These are phyloP conservation scores for Colletotrichum lupini DNA, from an alignment of 2,329 filamentous ascomycete species.

Conservation along the genomic window DNA sequence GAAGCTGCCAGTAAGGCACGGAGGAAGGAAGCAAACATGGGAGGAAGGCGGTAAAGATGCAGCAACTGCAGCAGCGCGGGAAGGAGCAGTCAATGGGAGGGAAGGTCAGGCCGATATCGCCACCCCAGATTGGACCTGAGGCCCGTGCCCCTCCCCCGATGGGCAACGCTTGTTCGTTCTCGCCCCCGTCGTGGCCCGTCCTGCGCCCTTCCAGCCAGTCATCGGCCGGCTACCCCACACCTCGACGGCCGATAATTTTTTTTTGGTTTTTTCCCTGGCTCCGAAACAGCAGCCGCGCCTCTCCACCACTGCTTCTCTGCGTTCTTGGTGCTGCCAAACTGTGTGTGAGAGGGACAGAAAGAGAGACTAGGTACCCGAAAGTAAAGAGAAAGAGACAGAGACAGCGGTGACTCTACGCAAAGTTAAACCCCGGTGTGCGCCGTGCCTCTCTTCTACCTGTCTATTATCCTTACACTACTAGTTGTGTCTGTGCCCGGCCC, in stretches of 20 bases:
- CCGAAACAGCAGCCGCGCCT: constrained; percentile 25
- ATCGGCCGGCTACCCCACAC: constrained; percentile 27
- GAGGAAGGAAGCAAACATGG: no score
- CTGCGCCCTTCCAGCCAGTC: neutral
- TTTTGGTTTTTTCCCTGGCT: constrained; percentile 25
- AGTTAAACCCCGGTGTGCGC: neutral
- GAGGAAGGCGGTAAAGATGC: constrained; percentile 1
- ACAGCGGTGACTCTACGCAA: neutral
- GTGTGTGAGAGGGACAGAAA: neutral
- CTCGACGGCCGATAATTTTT: constrained; percentile 32
- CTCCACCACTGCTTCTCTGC: neutral
- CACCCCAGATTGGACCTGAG: constrained; percentile 29
- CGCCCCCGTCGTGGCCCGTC: neutral
- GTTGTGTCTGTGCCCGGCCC: neutral
- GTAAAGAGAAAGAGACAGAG: neutral
- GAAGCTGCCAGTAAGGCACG: neutral
- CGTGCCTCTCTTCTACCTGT: no score
- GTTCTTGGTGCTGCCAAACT: neutral
- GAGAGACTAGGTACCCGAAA: neutral
- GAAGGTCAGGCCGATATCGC: constrained; percentile 30
- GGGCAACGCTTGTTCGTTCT: constrained; percentile 19
- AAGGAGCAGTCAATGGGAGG: neutral
- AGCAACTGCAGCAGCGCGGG: constrained; percentile 1
- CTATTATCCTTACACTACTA: no score
- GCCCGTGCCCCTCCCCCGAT: constrained; percentile 17